phyloP scores from a whole-genome alignment of 1,284 basidiomycete species.

The Malassezia restricta region DNA sequence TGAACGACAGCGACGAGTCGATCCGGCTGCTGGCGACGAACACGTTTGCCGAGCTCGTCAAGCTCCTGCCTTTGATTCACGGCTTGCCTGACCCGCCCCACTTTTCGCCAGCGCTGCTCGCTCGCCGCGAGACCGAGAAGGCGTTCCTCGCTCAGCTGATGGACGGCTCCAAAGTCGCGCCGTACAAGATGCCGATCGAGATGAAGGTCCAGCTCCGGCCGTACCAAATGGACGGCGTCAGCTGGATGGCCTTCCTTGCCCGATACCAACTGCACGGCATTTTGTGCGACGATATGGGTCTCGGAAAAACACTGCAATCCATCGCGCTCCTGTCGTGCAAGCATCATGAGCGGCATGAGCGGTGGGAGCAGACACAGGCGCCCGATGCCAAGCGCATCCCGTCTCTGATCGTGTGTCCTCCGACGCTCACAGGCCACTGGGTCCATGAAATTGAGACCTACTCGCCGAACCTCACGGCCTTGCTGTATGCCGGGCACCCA shows the following conservation, averaged over 20 bases:
- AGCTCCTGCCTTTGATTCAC: constrained; percentile 96
- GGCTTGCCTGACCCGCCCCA: constrained; percentile 87
- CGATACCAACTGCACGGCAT: constrained; percentile 78
- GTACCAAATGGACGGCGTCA: constrained; percentile 96
- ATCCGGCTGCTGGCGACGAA: constrained; percentile 85
- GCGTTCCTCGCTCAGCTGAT: constrained; percentile 86
- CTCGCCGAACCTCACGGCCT: constrained; percentile 66
- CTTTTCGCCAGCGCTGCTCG: constrained; percentile 78
- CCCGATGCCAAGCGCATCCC: constrained; percentile 76
- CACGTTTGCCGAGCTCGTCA: constrained; percentile 93
- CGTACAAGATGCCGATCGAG: constrained; percentile 71
- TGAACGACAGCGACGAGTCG: constrained; percentile 88
- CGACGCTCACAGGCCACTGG: constrained; percentile 93
- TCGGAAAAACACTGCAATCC: constrained; percentile 94
- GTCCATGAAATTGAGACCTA: constrained; percentile 95
- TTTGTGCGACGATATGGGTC: constrained; percentile 98
- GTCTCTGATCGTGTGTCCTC: constrained; percentile 89
- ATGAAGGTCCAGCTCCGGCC: constrained; percentile 90
- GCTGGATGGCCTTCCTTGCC: constrained; percentile 95
- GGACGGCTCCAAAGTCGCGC: constrained; percentile 66
- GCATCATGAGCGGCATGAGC: constrained; percentile 71
- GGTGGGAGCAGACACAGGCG: constrained; percentile 58
- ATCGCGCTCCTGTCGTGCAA: constrained; percentile 94
- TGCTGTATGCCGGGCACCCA: constrained; percentile 83
- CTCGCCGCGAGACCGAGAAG: constrained; percentile 62